These are phyloP conservation scores for Leishmania mexicana DNA, from an alignment of 208 protist genomes.

Conservation along the genomic window DNA sequence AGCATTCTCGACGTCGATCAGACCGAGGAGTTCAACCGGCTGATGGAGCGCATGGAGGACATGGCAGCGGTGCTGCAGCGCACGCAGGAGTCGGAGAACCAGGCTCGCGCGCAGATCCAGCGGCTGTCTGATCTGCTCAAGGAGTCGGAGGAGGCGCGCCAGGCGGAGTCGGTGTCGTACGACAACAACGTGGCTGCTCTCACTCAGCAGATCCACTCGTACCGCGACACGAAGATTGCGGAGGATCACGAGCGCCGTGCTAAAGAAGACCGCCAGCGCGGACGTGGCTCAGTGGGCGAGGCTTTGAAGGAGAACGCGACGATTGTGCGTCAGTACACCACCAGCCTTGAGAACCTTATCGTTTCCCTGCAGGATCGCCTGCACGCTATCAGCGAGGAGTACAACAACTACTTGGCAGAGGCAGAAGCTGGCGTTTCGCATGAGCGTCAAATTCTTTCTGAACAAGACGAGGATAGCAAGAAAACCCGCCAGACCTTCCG, in stretches of 20 bases:
- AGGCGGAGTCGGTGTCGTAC: constrained; percentile 69
- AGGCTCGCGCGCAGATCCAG: constrained; percentile 63
- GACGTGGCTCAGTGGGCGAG: constrained; percentile 29
- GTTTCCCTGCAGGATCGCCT: constrained; percentile 66
- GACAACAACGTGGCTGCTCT: constrained; percentile 69
- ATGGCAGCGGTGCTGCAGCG: constrained; percentile 71
- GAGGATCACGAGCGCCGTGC: constrained; percentile 67
- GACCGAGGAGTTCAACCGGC: constrained; percentile 61
- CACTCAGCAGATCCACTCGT: constrained; percentile 63
- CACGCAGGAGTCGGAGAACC: constrained; percentile 70
- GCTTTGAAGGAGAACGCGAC: constrained; percentile 69
- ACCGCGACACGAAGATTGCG: constrained; percentile 63
- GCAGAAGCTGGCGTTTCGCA: constrained; percentile 47
- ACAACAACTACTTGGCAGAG: constrained; percentile 50
- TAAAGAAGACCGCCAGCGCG: constrained; percentile 32
- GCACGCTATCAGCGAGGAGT: constrained; percentile 63
- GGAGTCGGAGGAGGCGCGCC: constrained; percentile 66
- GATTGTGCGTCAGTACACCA: constrained; percentile 79
- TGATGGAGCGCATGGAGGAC: constrained; percentile 83
- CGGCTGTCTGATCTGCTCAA: constrained; percentile 63
- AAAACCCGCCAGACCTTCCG: constrained; percentile 60
- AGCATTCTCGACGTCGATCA: constrained; percentile 41
- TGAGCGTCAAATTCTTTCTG: constrained; percentile 52
- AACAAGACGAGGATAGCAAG: constrained; percentile 63
- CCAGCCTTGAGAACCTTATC: constrained; percentile 71